Evolutionary conservation across 2,329 filamentous ascomycete genomes (phyloP), one percentile per base, ranked within the genome.

Genomic region (Neopestalotiopsis rosae): DNA sequence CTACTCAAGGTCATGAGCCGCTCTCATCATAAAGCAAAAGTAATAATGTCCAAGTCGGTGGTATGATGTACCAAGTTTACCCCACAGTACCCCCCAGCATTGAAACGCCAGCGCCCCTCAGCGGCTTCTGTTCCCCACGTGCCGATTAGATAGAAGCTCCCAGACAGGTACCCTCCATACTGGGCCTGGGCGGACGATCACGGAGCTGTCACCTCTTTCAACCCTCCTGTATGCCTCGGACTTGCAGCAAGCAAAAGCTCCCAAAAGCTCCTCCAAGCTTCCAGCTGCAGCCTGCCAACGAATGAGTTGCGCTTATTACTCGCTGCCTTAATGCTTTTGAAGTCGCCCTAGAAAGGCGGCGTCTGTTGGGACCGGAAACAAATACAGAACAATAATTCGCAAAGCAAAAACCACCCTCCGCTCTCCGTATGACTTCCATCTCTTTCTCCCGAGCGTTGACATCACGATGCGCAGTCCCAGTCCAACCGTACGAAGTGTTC

Each of bases 111-210:
- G 24, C 20, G 30, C 56, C 64, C 62, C 67, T 68, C 61, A 32
- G 20, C 42, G 28, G 45, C 59, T 69, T 69, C 24, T 28, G 24
- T 28, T 28, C 72, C 73, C 70, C 72, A 74, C 71, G 71, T 69
- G n/a, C 66, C 69, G 74, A 76, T 76, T 74, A 76, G 74, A 75
- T 76, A 75, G 66, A 72, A 73, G 64, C 67, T 68, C 67, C 64
- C 5, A 34, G 49, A 62, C 17, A 13, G 49, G 56, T 13, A 34
- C 24, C 30, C 6, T 10, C 34, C 34, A 24, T 28, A 30, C 24
- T 34, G n/a, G 57, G 24, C 57, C n/a, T 9, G 20, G 30, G 59
- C 59, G 32, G 32, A 17, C 34, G 59, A 62, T 62, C 59, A 40
- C 32, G 59, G 59, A 62, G 59, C 59, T 62, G 28, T 62, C 34